Conservation (phyloP, 495 filamentous ascomycete species). For the Platismatia glauca region DNA sequence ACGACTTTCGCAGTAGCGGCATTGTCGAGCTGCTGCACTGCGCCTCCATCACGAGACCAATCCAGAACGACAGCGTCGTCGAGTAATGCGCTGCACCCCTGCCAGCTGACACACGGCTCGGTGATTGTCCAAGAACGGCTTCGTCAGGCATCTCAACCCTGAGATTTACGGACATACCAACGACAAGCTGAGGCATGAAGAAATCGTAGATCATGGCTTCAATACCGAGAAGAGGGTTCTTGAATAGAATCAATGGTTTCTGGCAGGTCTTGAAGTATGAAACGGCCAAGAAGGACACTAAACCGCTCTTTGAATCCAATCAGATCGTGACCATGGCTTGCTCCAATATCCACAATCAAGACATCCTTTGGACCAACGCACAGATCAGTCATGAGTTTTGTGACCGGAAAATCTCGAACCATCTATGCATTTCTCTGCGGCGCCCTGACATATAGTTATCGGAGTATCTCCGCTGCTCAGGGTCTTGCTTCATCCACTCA, state of each 20-base stretch:
- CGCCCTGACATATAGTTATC: conserved; percentile 28
- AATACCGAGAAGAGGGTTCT: background rate
- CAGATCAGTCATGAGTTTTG: background rate
- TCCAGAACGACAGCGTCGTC: too few species aligned
- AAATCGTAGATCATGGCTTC: background rate
- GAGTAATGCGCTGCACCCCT: too few species aligned
- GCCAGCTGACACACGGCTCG: too few species aligned
- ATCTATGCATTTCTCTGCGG: background rate
- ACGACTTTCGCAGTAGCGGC: too few species aligned
- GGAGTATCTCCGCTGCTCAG: conserved; percentile 26
- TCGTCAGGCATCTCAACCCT: too few species aligned
- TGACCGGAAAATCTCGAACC: background rate
- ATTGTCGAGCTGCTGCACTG: too few species aligned
- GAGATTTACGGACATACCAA: conserved; percentile 1
- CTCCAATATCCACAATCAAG: background rate
- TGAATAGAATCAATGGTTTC: background rate
- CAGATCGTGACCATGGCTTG: background rate
- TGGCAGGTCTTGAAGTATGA: background rate
- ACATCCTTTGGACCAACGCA: background rate
- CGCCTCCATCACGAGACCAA: too few species aligned
- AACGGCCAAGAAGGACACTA: background rate
- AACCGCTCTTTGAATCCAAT: background rate
- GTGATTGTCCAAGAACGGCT: too few species aligned
- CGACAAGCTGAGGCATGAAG: background rate
- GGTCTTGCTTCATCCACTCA: conserved; percentile 21